Base-by-base conservation (phyloP, 768 basidiomycete species). In the Leucocoprinus sp. region DNA sequence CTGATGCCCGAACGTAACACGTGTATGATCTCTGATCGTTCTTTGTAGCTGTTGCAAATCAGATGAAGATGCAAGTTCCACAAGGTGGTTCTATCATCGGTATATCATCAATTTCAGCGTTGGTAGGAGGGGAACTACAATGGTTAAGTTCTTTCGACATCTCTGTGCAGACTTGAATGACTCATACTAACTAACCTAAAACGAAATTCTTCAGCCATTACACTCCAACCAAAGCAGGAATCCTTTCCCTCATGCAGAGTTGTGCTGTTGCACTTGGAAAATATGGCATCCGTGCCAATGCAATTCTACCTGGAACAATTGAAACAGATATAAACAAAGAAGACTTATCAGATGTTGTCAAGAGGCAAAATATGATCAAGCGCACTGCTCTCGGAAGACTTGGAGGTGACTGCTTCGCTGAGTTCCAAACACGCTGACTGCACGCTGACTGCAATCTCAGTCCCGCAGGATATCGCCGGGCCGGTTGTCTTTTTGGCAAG, bases 301-400 rank as follows among this genome's bases (percentile, higher is more conserved):
- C 80, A 3, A 62, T 82, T 41, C 69, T 85, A n/a, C 84, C 84
- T 11, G 84, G 84, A 7, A 86, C 85, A 2, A 82, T 87, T 52
- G 80, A 72, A 33, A 89, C 86, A 15, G 73, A 80, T 52, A 86
- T 86, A 62, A 87, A 89, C 64, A 77, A 77, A 54, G 83, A 83
- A 49, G 83, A 88, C 60, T 71, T 89, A 24, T 57, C 78, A 9
- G 72, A 83, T 52, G 57, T 60, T 2, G 60, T 55, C 35, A 87
- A 86, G 59, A 67, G 79, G 18, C 70, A 74, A 34, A 71, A 74
- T 50, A 86, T 82, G 73, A 64, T 76, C 47, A 71, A 75, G 35
- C 68, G 85, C 48, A 84, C 81, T 17, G 73, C 71, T 42, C 64
- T 89, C 11, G 80, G 80, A 9, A 64, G 85, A 51, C 69, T 89